Evolutionary conservation across 306 rosid genomes (phyloP), one percentile per base, ranked within the genome.

Genomic region (Adenanthera pavonina): DNA sequence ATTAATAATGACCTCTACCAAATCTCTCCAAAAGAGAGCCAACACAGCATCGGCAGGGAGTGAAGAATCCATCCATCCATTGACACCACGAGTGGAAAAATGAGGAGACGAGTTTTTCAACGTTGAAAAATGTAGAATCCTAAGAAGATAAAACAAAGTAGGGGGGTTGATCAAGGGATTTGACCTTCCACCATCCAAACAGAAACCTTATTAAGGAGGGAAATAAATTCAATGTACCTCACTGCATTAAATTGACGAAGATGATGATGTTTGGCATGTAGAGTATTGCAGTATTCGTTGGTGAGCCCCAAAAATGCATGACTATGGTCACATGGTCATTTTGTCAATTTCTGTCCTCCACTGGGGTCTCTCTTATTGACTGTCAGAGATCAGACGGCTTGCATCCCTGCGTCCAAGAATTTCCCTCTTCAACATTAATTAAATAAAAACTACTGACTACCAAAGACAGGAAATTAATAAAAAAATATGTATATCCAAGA

Each of bases 121-220:
- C 69, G 82, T 68, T 73, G 69, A 9, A 75, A 53, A 84, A 25
- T 25, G 1, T 67, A 79, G 94, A 90, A 92, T 92, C 97, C 97
- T 72, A 89, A 80, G 94, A 79, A 84, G 72, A 25, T 25, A 61
- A 35, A 49, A 33, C 19, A 15, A 5, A 49, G 65, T 9, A 20
- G 9, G 44, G 51, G 54, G 6, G 13, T 49, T n/a, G 4, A 11
- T 44, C 1, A 46, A 25, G 30, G 7, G 88, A 88, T 88, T 92
- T 87, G 92, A 92, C 92, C 69, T 87, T 79, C 49, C 78, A 87
- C 75, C 83, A 12, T 49, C 83, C 59, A 71, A 75, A 74, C 78
- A 74, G 49, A 73, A 3, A 61, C 20, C 34, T 54, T 60, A 48
- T 56, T 68, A 79, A 14, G 20, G 40, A 30, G 61, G 76, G 46